These are phyloP conservation scores for Salisapilia sapeloensis DNA, from an alignment of 352 stramenopile genomes.

Conservation along the genomic window DNA sequence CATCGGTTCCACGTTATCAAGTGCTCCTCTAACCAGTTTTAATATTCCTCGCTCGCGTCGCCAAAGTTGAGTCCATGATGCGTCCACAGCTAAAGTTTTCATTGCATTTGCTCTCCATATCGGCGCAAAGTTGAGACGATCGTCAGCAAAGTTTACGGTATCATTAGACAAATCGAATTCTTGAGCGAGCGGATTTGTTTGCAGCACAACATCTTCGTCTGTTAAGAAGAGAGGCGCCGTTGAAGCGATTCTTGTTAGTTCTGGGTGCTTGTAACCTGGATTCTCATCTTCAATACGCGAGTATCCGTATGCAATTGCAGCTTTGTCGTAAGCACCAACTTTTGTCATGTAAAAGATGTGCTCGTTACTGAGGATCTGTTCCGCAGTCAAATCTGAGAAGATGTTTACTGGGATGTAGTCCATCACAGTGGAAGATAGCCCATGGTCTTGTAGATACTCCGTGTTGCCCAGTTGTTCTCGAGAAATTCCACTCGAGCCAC, in stretches of 20 bases:
- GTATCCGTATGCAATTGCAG: slow-evolving; percentile 79
- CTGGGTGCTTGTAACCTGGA: slow-evolving; percentile 19
- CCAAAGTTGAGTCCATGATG: slow-evolving; percentile 34
- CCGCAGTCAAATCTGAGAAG: slow-evolving; percentile 40
- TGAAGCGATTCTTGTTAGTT: slow-evolving; percentile 19
- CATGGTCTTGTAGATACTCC: slow-evolving; percentile 23
- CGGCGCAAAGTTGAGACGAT: slow-evolving; percentile 25
- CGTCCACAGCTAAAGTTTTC: slow-evolving; percentile 27
- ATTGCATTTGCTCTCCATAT: slow-evolving; percentile 11
- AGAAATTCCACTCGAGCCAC: slow-evolving; percentile 27
- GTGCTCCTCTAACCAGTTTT: slow-evolving; percentile 15
- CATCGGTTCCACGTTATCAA: slow-evolving; percentile 17
- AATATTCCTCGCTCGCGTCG: slow-evolving; percentile 22
- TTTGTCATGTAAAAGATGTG: slow-evolving; percentile 53
- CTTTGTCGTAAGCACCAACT: slow-evolving; percentile 63
- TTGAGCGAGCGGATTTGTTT: slow-evolving; percentile 30
- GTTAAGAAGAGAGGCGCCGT: slow-evolving; percentile 39
- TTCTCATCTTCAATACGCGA: slow-evolving; percentile 17
- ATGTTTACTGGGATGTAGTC: slow-evolving; percentile 78
- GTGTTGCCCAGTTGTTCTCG: slow-evolving; percentile 34
- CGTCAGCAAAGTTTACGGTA: slow-evolving; percentile 28
- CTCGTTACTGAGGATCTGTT: slow-evolving; percentile 10
- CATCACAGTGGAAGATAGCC: slow-evolving; percentile 62
- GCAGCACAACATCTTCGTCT: slow-evolving; percentile 24
- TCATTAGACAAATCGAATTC: slow-evolving; percentile 40